A percentile compares a stretch with the other conserved stretches of the same genome.
phyloP scores from a whole-genome alignment of 768 basidiomycete species.

The Trametes punicea region DNA sequence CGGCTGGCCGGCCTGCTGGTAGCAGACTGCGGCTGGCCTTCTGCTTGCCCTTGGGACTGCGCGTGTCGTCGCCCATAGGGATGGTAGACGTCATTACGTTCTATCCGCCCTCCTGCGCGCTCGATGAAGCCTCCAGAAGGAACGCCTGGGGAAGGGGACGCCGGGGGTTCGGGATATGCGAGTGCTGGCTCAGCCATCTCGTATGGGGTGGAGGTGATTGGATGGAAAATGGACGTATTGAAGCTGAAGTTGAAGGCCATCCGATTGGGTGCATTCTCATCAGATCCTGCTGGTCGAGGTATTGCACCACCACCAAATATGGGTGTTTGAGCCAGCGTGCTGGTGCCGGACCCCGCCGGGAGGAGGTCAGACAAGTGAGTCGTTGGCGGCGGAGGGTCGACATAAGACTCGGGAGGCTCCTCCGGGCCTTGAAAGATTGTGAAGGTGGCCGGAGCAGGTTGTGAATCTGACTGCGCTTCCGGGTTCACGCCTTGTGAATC shows the following conservation, averaged over 20 bases:
- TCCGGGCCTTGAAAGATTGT: slow-evolving; percentile 47
- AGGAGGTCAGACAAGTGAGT: slow-evolving; percentile 53
- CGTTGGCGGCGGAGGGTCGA: slow-evolving; percentile 43
- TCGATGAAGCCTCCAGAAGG: slow-evolving; percentile 25
- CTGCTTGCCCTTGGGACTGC: not conserved
- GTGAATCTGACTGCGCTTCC: not conserved
- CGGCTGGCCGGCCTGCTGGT: slow-evolving; percentile 11
- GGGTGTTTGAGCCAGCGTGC: slow-evolving; percentile 1
- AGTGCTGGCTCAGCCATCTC: slow-evolving; percentile 13
- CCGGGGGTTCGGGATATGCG: slow-evolving; percentile 47
- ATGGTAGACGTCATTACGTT: slow-evolving; percentile 27
- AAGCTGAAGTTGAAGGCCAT: slow-evolving; percentile 27
- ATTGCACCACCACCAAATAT: slow-evolving; percentile 1
- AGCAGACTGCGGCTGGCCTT: slow-evolving; percentile 10
- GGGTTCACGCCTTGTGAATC: slow-evolving; percentile 2
- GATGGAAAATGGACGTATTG: slow-evolving; percentile 22
- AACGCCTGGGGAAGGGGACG: slow-evolving; percentile 51
- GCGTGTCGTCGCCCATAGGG: slow-evolving; percentile 15
- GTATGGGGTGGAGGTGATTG: slow-evolving; percentile 28
- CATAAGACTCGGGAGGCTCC: slow-evolving; percentile 23
- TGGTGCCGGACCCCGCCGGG: slow-evolving; percentile 33
- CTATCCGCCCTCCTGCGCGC: slow-evolving; percentile 24
- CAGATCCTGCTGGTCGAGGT: slow-evolving; percentile 2
- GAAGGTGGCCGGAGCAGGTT: slow-evolving; percentile 40
- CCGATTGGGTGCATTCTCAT: slow-evolving; percentile 14